Percentiles rank a stretch among this genome's conserved stretches.
Evolutionary conservation across 2,329 filamentous ascomycete species (phyloP).

Genomic region (Scopulariopsis brevicaulis): DNA sequence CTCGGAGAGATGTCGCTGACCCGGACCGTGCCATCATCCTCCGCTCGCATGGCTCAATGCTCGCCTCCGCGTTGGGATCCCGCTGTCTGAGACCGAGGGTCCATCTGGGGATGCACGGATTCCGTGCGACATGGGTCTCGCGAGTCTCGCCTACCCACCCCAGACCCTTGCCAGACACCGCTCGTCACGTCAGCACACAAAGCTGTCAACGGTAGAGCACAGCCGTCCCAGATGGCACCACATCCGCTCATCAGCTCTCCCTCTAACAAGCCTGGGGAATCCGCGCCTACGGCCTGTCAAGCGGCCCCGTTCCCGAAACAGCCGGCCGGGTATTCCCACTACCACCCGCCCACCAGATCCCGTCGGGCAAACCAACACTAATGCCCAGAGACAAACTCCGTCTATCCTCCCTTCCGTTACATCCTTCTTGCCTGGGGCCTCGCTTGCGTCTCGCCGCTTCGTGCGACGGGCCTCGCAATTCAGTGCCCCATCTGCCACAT

Average conservation of each 20-base stretch:
- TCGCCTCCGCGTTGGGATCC: too few relatives aligned
- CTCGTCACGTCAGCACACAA: too few relatives aligned
- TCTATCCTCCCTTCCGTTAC: background rate
- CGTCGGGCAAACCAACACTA: background rate
- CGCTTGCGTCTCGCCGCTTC: background rate
- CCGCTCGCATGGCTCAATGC: background rate
- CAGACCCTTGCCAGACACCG: too few relatives aligned
- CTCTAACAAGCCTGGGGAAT: background rate
- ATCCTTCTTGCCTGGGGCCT: background rate
- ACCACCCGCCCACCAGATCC: background rate
- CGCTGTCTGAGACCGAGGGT: too few relatives aligned
- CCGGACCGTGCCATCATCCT: background rate
- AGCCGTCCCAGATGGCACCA: background rate
- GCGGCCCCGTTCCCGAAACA: slow-evolving; percentile 7
- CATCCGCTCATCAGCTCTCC: background rate
- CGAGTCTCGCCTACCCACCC: too few relatives aligned
- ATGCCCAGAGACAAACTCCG: background rate
- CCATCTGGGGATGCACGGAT: too few relatives aligned
- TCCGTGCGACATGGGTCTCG: too few relatives aligned
- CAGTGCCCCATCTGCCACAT: background rate
- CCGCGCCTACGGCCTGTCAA: background rate
- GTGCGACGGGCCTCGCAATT: background rate
- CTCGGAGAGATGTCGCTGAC: background rate
- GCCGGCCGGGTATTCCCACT: slow-evolving; percentile 11
- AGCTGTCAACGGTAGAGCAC: too few relatives aligned